A percentile compares a stretch with the other conserved stretches of the same genome.
Evolutionary conservation across 768 basidiomycete genomes (phyloP).

Genomic region (Mycena pura): DNA sequence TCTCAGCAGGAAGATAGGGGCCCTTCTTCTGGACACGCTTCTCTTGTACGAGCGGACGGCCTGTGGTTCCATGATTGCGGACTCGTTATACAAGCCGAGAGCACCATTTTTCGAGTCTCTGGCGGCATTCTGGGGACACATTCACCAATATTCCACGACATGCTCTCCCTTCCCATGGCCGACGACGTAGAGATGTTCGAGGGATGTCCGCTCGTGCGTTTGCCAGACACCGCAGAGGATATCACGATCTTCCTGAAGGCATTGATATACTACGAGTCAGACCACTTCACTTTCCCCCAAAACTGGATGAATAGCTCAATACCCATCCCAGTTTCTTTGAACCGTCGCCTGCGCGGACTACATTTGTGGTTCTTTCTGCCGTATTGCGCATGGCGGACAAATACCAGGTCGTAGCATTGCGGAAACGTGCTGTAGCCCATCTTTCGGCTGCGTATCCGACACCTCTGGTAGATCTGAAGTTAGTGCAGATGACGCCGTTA

Average conservation of each 20-base stretch:
- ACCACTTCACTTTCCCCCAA: not conserved
- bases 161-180: slow-evolving; percentile 9
- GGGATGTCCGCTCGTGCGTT: slow-evolving; percentile 17
- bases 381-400: slow-evolving; percentile 17
- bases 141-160: slow-evolving; percentile 9
- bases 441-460: not conserved
- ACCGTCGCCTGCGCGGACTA: not conserved
- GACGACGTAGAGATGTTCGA: not conserved
- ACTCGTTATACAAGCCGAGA: slow-evolving; percentile 11
- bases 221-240: slow-evolving; percentile 7
- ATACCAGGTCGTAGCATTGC: slow-evolving; percentile 9
- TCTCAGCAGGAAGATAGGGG: no score
- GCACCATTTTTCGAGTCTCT: slow-evolving; percentile 1
- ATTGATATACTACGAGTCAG: slow-evolving; percentile 2
- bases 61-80: slow-evolving; percentile 8
- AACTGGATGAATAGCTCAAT: not conserved
- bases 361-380: not conserved
- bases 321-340: not conserved
- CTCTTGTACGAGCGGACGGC: not conserved
- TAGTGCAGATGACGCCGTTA: no score
- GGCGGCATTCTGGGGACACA: slow-evolving; percentile 6
- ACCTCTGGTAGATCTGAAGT: no score
- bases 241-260: slow-evolving; percentile 1
- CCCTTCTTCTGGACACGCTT: no score
- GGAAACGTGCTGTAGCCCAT: slow-evolving; percentile 6